Conservation (phyloP, 257 asterid species). For the Solanum neorickii region DNA sequence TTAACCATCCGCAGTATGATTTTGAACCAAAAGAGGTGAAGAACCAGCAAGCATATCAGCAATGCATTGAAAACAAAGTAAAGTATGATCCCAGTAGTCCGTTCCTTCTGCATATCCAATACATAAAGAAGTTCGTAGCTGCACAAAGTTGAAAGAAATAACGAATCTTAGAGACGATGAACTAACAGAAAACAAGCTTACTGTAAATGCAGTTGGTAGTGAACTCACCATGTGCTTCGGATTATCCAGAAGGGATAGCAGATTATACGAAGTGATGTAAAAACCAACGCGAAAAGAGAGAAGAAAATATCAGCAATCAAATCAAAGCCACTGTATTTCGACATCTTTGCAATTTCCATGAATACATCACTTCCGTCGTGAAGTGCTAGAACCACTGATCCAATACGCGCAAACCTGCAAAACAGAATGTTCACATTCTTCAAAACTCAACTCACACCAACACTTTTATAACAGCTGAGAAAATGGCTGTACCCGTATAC, state of each 20-base stretch:
- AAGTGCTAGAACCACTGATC: slow-evolving; percentile 19
- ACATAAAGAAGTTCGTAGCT: slow-evolving; percentile 14
- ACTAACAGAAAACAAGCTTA: neutral
- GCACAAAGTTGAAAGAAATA: neutral
- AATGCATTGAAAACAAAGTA: slow-evolving; percentile 14
- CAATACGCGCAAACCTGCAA: slow-evolving; percentile 15
- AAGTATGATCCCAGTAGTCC: neutral
- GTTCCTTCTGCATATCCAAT: neutral
- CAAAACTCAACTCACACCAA: neutral
- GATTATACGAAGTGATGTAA: slow-evolving; percentile 12
- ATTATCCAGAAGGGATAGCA: slow-evolving; percentile 21
- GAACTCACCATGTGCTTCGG: slow-evolving; percentile 16
- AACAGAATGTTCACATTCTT: neutral
- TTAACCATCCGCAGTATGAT: slow-evolving; percentile 9
- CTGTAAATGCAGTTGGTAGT: neutral
- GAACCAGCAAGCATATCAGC: slow-evolving; percentile 11
- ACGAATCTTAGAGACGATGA: neutral
- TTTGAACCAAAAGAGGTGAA: slow-evolving; percentile 18
- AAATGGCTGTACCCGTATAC: slow-evolving; percentile 2
- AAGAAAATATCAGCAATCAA: slow-evolving; percentile 13
- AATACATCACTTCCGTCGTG: slow-evolving; percentile 32
- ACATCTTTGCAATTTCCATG: slow-evolving; percentile 25
- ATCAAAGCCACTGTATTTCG: slow-evolving; percentile 15
- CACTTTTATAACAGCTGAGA: neutral
- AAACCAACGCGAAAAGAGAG: slow-evolving; percentile 7